Conservation (phyloP, 2,329 filamentous ascomycete genomes). For the Pseudogymnoascus sp. region DNA sequence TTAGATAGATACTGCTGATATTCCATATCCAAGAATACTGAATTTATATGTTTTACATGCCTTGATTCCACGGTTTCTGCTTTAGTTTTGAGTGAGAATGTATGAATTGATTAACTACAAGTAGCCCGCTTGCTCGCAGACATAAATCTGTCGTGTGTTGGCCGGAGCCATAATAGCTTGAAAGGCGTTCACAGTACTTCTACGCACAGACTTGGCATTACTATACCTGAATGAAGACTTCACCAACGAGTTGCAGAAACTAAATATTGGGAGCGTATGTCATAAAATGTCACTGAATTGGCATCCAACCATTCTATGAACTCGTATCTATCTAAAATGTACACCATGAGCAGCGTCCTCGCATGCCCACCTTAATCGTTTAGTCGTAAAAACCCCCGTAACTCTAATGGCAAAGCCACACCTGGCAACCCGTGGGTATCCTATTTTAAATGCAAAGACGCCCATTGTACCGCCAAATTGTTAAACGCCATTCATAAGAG, state of each 20-base stretch:
- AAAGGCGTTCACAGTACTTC: background rate
- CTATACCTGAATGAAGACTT: background rate
- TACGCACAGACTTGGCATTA: background rate
- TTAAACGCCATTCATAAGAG: slow-evolving; percentile 7
- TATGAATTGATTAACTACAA: background rate
- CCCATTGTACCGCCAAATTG: background rate
- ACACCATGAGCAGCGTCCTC: background rate
- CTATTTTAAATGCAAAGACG: background rate
- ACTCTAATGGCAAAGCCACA: background rate
- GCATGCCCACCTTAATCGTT: slow-evolving; percentile 2
- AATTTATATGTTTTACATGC: background rate
- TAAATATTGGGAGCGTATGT: background rate
- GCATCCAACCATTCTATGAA: slow-evolving; percentile 7
- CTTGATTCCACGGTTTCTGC: background rate
- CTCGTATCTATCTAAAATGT: slow-evolving; percentile 7
- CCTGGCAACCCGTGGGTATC: slow-evolving; percentile 3
- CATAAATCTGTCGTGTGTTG: background rate
- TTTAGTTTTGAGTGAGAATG: background rate
- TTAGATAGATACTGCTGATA: slow-evolving; percentile 98
- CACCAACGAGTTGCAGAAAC: background rate
- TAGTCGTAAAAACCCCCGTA: background rate
- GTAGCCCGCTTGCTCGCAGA: background rate
- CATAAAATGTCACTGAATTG: slow-evolving; percentile 8
- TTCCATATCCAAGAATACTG: slow-evolving; percentile 23
- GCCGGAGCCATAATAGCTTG: background rate